Evolutionary conservation across 2,329 filamentous ascomycete species (phyloP).

Genomic region (Chaetomium strumarium): DNA sequence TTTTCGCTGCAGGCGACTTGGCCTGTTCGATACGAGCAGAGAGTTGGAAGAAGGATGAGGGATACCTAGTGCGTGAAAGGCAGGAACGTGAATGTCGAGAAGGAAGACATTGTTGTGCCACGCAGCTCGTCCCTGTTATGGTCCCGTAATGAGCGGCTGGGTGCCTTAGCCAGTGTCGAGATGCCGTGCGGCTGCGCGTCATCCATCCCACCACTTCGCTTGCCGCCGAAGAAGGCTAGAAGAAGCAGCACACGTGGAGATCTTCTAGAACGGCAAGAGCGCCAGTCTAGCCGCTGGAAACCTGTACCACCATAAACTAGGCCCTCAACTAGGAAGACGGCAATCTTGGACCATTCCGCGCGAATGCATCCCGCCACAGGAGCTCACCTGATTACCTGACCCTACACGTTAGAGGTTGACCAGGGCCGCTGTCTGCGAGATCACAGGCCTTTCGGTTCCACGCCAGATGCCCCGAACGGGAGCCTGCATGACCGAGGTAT

Average conservation of each 20-base stretch:
- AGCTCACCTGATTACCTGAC: neutral
- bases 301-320: neutral
- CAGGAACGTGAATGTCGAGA: too few species aligned
- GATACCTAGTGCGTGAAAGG: too few species aligned
- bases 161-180: neutral
- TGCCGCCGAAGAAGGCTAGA: neutral
- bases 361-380: neutral
- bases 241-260: neutral
- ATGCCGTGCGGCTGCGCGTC: slow-evolving; percentile 5
- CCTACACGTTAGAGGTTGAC: neutral
- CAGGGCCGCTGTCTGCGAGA: neutral
- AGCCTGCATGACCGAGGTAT: neutral
- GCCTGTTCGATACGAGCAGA: too few species aligned
- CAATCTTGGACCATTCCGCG: slow-evolving; percentile 6
- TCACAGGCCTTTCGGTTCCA: neutral
- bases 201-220: neutral
- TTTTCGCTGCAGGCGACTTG: too few species aligned
- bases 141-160: neutral
- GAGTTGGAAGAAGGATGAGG: too few species aligned
- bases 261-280: neutral
- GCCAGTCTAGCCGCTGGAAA: neutral
- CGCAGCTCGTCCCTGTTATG: neutral
- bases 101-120: too few species aligned
- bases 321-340: neutral
- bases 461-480: neutral